A percentile compares a stretch with the other conserved stretches of the same genome.
phyloP scores from a whole-genome alignment of 805 yeast species.

The Starmerella geochares region DNA sequence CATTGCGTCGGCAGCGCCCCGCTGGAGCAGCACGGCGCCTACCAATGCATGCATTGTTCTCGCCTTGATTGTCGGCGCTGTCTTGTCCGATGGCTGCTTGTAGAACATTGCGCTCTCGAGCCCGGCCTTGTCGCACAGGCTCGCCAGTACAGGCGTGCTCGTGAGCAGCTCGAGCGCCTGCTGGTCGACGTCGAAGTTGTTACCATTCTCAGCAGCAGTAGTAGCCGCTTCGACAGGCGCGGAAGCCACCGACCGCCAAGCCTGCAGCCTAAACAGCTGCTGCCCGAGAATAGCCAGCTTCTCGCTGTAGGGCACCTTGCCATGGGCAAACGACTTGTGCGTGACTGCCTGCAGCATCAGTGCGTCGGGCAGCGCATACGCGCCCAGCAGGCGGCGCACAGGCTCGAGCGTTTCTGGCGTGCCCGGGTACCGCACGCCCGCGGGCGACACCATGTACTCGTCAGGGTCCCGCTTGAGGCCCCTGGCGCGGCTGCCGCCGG shows the following conservation, averaged over 20 bases:
- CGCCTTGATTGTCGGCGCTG: constrained; percentile 41
- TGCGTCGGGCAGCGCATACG: constrained; percentile 48
- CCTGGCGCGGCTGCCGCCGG: constrained; percentile 9
- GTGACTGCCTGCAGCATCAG: constrained; percentile 70
- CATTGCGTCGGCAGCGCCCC: constrained; percentile 52
- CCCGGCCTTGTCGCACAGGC: constrained; percentile 27
- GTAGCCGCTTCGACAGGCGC: constrained; percentile 3
- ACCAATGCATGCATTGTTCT: constrained; percentile 48
- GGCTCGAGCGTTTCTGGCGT: constrained; percentile 40
- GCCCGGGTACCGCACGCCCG: constrained; percentile 47
- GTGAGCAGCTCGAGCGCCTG: constrained; percentile 28
- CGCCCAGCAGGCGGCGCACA: constrained; percentile 42
- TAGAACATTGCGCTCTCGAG: constrained; percentile 28
- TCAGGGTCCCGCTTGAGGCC: constrained; percentile 25
- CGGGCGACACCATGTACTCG: constrained; percentile 36
- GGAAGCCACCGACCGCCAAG: constrained; percentile 20
- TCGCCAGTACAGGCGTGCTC: constrained; percentile 26
- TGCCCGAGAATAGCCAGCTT: constrained; percentile 58
- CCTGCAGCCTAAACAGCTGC: constrained; percentile 28
- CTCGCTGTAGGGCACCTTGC: constrained; percentile 80
- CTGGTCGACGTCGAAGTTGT: constrained; percentile 28
- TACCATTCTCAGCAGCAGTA: constrained; percentile 22
- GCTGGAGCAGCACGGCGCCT: constrained; percentile 56
- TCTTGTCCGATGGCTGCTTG: constrained; percentile 20
- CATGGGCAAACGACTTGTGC: constrained; percentile 92